phyloP scores from a whole-genome alignment of 2,329 filamentous ascomycete genomes.

The Aspergillus ruber region DNA sequence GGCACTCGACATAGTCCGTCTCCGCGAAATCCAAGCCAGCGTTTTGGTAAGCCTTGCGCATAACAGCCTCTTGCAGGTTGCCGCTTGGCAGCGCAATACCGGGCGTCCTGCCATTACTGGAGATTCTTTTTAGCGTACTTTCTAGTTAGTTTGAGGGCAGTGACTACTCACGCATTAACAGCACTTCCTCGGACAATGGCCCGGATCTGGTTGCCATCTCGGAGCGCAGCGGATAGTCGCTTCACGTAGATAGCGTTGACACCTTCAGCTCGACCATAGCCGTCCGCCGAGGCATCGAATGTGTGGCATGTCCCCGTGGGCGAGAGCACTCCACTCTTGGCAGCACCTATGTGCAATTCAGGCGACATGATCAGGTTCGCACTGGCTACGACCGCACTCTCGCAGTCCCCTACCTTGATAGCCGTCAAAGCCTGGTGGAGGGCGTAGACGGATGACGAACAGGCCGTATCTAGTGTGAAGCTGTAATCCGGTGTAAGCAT shows the following conservation, averaged over 20 bases:
- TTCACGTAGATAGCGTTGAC: slow-evolving; percentile 22
- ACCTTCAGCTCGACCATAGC: slow-evolving; percentile 30
- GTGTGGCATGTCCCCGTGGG: slow-evolving; percentile 27
- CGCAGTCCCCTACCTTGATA: slow-evolving; percentile 14
- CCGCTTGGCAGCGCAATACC: slow-evolving; percentile 22
- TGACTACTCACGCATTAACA: slow-evolving; percentile 5
- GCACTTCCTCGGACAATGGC: slow-evolving; percentile 14
- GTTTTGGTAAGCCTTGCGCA: slow-evolving; percentile 30
- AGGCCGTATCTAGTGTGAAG: slow-evolving; percentile 27
- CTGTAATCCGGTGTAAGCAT: not conserved
- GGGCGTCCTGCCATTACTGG: slow-evolving; percentile 6
- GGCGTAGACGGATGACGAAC: slow-evolving; percentile 33
- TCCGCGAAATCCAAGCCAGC: slow-evolving; percentile 28
- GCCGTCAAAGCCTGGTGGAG: slow-evolving; percentile 33
- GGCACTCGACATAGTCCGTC: slow-evolving; percentile 35
- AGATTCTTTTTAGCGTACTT: not conserved
- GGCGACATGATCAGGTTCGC: slow-evolving; percentile 17
- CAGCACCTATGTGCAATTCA: slow-evolving; percentile 16
- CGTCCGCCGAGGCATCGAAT: slow-evolving; percentile 29
- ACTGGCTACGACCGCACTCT: slow-evolving; percentile 15
- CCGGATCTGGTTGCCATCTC: slow-evolving; percentile 18
- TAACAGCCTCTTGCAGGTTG: slow-evolving; percentile 33
- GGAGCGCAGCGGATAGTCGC: slow-evolving; percentile 39
- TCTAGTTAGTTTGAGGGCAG: not conserved
- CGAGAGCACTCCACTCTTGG: slow-evolving; percentile 29